Base-by-base conservation (phyloP, 805 yeast genomes). In the Cyberlindnera nakhonratchasimensis region DNA sequence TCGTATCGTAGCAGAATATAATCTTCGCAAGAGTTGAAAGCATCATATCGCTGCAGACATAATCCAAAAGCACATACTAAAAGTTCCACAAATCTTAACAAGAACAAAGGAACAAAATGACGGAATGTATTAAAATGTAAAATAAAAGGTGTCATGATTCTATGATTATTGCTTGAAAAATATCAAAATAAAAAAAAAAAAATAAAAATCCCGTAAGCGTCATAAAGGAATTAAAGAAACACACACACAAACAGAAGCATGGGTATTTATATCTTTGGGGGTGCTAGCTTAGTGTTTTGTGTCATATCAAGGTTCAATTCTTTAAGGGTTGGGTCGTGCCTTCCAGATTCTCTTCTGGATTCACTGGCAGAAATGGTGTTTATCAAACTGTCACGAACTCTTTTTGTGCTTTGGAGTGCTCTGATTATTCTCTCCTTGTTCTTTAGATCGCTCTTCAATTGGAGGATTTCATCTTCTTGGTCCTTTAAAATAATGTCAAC, bases 351-450 rank as follows among this genome's bases (percentile, higher is more conserved):
- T 39, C 59, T 43, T 44, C 58, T 52, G 11, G 51, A 39, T 18
- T 53, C 59, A 37, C 50, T 51, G 3, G 46, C 30, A 19, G 34
- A 48, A 12, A 58, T 54, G 0, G 59, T 53, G 17, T 39, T 45
- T 10, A 48, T 46, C 28, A 58, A 46, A 22, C 62, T 50, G 18
- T 64, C 77, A 25, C 90, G 71, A 25, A 83, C 71, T 53, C 80
- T 72, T 26, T 78, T 72, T 3, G 86, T 77, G 34, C 83, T 77
- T 26, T 82, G 77, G 42, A 88, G 65, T 2, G 91, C 88, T 46
- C 75, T 77, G 44, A 89, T 85, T 49, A 89, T 81, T 34, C 80
- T 79, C 52, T 88, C 95, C 60, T 88, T 89, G 48, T 84, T 86
- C 34, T 74, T 72, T 29, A 86, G 55, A 33, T 75, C 70, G 37